phyloP scores from a whole-genome alignment of 148 eudicot genomes.

The Beta vulgaris region DNA sequence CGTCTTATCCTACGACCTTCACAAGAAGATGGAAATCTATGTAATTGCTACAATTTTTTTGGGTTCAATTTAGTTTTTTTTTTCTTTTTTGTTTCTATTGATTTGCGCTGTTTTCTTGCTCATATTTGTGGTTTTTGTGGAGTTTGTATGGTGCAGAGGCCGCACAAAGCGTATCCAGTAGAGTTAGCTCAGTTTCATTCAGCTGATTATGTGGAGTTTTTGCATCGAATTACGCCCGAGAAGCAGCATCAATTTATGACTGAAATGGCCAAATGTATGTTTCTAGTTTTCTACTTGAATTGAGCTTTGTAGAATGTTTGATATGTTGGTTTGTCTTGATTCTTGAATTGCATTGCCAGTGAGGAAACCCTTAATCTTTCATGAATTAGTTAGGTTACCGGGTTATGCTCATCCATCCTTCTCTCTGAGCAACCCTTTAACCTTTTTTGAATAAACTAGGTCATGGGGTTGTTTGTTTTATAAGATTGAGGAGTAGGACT shows the following conservation, averaged over 20 bases:
- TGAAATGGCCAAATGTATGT: slow-evolving; percentile 72
- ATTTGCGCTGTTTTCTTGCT: not conserved
- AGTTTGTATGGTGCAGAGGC: slow-evolving; percentile 56
- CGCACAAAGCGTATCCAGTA: slow-evolving; percentile 91
- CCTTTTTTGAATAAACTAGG: not conserved
- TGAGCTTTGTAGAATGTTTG: not conserved
- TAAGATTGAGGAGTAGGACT: not conserved
- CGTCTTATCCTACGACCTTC: slow-evolving; percentile 82
- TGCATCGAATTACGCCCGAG: slow-evolving; percentile 88
- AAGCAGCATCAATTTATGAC: slow-evolving; percentile 51
- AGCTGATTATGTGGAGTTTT: slow-evolving; percentile 89
- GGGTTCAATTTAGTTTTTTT: not conserved
- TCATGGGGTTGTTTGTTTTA: not conserved
- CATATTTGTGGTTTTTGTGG: slow-evolving; percentile 2
- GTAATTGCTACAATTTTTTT: slow-evolving; percentile 37
- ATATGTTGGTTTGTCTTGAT: not conserved
- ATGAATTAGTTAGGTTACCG: not conserved
- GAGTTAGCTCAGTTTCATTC: slow-evolving; percentile 98
- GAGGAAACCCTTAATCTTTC: not conserved
- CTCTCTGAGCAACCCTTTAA: not conserved
- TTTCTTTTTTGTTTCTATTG: slow-evolving; percentile 6
- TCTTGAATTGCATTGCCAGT: not conserved
- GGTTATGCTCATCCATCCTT: not conserved
- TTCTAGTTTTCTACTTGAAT: not conserved
- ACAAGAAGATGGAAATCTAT: slow-evolving; percentile 94